phyloP scores from a whole-genome alignment of 140 eudicot species.

The Anethum foeniculum region DNA sequence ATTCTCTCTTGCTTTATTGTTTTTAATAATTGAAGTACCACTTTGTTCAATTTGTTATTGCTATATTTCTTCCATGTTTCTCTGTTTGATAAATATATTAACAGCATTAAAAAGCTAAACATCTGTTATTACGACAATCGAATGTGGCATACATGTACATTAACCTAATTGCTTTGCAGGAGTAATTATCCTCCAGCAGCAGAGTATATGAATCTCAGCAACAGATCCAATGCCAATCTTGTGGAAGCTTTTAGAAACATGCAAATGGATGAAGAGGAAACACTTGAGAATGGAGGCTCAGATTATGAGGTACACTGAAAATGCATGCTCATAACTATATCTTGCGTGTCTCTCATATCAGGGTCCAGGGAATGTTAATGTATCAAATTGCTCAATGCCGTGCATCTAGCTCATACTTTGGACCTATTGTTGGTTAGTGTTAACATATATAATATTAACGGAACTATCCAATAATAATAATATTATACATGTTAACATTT shows the following conservation, averaged over 20 bases:
- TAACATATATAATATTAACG: too few species aligned
- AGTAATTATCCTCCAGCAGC: constrained; percentile 71
- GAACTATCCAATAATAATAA: too few species aligned
- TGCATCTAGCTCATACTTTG: neutral
- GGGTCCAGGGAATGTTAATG: neutral
- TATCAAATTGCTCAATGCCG: neutral
- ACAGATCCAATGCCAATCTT: constrained; percentile 61
- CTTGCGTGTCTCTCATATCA: neutral
- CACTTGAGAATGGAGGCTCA: constrained; percentile 68
- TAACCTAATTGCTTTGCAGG: constrained; percentile 37
- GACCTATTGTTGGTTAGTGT: neutral
- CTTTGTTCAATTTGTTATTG: neutral
- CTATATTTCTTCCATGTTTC: neutral
- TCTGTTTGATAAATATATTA: neutral
- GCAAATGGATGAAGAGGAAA: constrained; percentile 64
- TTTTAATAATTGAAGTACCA: constrained; percentile 4
- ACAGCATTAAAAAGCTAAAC: neutral
- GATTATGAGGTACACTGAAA: constrained; percentile 54
- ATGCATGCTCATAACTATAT: neutral
- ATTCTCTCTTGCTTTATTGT: neutral
- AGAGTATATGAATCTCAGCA: constrained; percentile 64
- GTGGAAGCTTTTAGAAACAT: constrained; percentile 76
- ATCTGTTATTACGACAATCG: neutral
- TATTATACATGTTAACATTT: too few species aligned
- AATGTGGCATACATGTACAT: neutral